phyloP scores from a whole-genome alignment of 1,284 basidiomycete species.

The Naganishia albida region DNA sequence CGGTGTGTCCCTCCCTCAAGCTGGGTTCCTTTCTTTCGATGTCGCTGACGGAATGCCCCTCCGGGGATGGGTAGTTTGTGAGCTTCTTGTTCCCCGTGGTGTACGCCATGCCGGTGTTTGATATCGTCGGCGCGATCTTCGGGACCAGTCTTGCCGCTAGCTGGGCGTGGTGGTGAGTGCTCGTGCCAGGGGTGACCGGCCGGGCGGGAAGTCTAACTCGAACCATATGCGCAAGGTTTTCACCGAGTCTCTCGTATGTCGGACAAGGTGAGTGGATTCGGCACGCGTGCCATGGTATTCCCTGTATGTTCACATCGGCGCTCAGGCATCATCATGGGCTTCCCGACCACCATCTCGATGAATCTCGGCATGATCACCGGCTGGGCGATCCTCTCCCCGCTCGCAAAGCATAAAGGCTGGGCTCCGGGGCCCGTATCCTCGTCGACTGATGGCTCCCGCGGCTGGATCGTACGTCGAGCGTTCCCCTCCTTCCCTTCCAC shows the following conservation, averaged over 20 bases:
- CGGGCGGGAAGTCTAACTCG: not conserved
- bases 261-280: slow-evolving; percentile 71
- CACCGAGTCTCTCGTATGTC: slow-evolving; percentile 85
- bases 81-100: slow-evolving; percentile 84
- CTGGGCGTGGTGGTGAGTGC: slow-evolving; percentile 79
- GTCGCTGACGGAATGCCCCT: no score
- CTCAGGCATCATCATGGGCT: slow-evolving; percentile 93
- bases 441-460: slow-evolving; percentile 78
- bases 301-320: not conserved
- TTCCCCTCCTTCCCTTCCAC: not conserved
- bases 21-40: no score
- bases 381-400: slow-evolving; percentile 86
- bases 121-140: slow-evolving; percentile 60
- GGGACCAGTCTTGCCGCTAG: slow-evolving; percentile 65
- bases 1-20: slow-evolving; percentile 59
- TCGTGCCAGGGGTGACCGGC: no score
- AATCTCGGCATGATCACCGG: slow-evolving; percentile 92
- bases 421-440: slow-evolving; percentile 84
- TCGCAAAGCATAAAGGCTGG: slow-evolving; percentile 81
- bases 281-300: slow-evolving; percentile 36
- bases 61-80: slow-evolving; percentile 48
- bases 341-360: slow-evolving; percentile 92
- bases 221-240: no score
- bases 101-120: slow-evolving; percentile 90
- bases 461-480: slow-evolving; percentile 67